Evolutionary conservation across 2,329 filamentous ascomycete genomes (phyloP).

Genomic region (Botrytis pseudocinerea): DNA sequence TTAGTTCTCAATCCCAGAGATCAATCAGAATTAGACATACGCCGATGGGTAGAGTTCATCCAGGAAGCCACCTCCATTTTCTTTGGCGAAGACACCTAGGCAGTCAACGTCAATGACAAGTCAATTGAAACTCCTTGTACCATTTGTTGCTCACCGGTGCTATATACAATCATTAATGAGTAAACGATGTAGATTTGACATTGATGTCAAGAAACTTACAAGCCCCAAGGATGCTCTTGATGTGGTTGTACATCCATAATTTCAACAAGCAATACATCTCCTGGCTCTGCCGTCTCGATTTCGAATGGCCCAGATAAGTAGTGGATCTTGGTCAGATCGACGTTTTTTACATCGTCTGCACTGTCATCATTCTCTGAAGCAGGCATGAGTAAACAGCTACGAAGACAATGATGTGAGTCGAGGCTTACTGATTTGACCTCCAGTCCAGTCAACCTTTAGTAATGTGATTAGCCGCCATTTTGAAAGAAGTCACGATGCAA

Average conservation of each 20-base stretch:
- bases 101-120: conserved; percentile 1
- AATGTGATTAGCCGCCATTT: conserved; percentile 7
- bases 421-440: conserved; percentile 76
- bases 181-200: neutral
- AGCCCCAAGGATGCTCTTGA: conserved; percentile 88
- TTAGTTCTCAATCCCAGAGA: neutral
- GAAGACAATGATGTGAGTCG: neutral
- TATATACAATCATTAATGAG: conserved; percentile 1
- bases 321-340: conserved; percentile 81
- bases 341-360: conserved; percentile 83
- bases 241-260: conserved; percentile 93
- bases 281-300: conserved; percentile 78
- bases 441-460: conserved; percentile 50
- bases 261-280: conserved; percentile 77
- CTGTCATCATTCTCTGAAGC: conserved; percentile 71
- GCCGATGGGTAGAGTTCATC: conserved; percentile 85
- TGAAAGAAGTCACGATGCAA: conserved; percentile 22
- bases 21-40: conserved; percentile 47
- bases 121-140: neutral
- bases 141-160: conserved; percentile 4
- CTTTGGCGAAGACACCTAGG: conserved; percentile 59
- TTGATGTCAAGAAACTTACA: conserved; percentile 59
- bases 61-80: conserved; percentile 85
- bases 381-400: neutral
- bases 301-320: conserved; percentile 91